These are phyloP conservation scores for Chaetomiaceae sp. DNA, from an alignment of 2,329 filamentous ascomycete species.

Conservation along the genomic window DNA sequence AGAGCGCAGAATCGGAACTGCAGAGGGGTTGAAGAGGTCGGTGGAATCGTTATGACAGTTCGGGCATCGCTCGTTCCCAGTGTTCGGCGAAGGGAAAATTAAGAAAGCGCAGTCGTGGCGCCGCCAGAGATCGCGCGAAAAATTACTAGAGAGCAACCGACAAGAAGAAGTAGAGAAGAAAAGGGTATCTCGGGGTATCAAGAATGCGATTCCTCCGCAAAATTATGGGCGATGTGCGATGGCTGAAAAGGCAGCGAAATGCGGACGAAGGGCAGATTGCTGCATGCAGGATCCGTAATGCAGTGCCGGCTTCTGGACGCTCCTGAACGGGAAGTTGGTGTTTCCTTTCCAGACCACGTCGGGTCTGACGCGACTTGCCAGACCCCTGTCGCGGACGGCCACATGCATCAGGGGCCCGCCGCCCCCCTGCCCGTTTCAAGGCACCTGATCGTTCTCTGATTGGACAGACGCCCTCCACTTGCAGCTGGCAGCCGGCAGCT, in stretches of 20 bases:
- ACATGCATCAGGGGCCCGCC: background rate
- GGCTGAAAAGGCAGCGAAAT: background rate
- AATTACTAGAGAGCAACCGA: conserved; percentile 10
- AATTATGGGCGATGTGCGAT: conserved; percentile 2
- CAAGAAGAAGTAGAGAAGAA: conserved; percentile 6
- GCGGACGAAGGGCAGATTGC: too few species aligned
- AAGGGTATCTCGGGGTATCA: conserved; percentile 18
- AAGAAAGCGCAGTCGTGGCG: conserved; percentile 5
- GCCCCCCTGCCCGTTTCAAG: too few species aligned
- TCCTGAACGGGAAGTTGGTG: too few species aligned
- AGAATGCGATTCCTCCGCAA: conserved; percentile 6
- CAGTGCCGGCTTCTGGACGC: too few species aligned
- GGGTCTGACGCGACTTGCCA: too few species aligned
- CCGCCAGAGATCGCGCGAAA: conserved; percentile 3
- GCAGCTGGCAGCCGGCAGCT: too few species aligned
- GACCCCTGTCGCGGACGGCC: background rate
- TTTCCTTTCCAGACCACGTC: too few species aligned
- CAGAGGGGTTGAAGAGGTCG: background rate
- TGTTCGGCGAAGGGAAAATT: background rate
- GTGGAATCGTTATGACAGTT: conserved; percentile 2
- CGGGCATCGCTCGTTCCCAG: conserved; percentile 14
- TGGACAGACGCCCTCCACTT: too few species aligned
- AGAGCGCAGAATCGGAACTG: background rate
- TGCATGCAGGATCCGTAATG: too few species aligned
- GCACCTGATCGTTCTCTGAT: too few species aligned